phyloP scores from a whole-genome alignment of 1,284 basidiomycete species.

The Neonothopanus nambi region DNA sequence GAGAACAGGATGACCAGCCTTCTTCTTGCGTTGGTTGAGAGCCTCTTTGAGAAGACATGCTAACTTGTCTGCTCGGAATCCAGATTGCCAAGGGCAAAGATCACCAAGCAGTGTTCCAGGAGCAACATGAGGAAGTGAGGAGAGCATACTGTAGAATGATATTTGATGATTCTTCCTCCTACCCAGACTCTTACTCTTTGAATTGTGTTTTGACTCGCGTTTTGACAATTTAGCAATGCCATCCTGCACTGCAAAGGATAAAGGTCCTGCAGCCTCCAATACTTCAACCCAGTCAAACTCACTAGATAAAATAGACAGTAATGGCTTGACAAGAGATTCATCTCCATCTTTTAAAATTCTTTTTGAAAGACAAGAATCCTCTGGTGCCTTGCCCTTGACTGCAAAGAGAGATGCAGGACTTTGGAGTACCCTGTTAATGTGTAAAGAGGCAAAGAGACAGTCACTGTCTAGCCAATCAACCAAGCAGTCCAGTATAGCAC shows the following conservation, averaged over 20 bases:
- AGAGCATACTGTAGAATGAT: too few relatives aligned
- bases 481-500: not conserved
- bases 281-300: too few relatives aligned
- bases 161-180: too few relatives aligned
- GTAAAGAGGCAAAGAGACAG: not conserved
- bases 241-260: too few relatives aligned
- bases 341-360: too few relatives aligned
- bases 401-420: not conserved
- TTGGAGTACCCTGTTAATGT: not conserved
- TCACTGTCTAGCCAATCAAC: constrained; percentile 6
- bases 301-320: too few relatives aligned
- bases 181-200: too few relatives aligned
- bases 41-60: not conserved
- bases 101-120: not conserved
- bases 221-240: too few relatives aligned
- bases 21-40: not conserved
- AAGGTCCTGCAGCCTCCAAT: too few relatives aligned
- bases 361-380: not conserved
- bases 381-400: too few relatives aligned
- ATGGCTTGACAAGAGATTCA: too few relatives aligned
- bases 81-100: not conserved
- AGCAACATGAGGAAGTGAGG: not conserved
- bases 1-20: not conserved
- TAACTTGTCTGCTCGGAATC: not conserved
- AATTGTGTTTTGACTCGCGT: too few relatives aligned